Evolutionary conservation across 2,329 filamentous ascomycete species (phyloP).

Genomic region (Zymoseptoria tritici): DNA sequence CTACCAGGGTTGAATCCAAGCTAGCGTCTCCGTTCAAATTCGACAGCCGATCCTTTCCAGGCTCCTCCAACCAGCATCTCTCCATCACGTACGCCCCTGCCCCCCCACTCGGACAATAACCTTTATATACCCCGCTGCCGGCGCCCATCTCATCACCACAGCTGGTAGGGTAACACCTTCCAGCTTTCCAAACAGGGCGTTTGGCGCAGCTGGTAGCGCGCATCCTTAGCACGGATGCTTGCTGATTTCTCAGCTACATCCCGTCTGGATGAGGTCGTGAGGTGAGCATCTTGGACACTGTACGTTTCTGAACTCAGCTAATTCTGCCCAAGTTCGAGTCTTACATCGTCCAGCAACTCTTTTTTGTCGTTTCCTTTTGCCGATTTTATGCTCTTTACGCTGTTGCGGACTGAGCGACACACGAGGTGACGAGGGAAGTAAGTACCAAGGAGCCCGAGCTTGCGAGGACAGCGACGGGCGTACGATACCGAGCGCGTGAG

Average conservation of each 20-base stretch:
- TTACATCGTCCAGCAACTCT: neutral
- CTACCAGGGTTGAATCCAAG: neutral
- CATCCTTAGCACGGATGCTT: neutral
- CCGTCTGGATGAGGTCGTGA: neutral
- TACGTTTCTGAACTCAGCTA: neutral
- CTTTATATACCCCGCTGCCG: neutral
- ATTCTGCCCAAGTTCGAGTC: neutral
- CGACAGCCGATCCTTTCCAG: neutral
- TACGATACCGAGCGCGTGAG: no score
- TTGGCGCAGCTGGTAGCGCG: constrained; percentile 1
- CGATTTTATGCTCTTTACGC: no score
- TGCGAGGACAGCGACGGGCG: no score
- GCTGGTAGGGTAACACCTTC: neutral
- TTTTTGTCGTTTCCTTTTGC: neutral
- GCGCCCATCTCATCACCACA: neutral
- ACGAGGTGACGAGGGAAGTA: no score
- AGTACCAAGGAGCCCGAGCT: no score
- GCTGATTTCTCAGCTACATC: neutral
- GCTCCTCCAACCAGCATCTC: neutral
- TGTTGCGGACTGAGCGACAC: no score
- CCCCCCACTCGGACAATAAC: neutral
- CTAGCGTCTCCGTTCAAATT: neutral
- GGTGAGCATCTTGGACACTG: neutral
- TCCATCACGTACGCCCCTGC: neutral
- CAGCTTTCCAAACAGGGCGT: neutral